Evolutionary conservation across 176 grass and related monocot genomes (phyloP), one percentile per base, ranked within the genome.

Genomic region (Leersia perrieri): DNA sequence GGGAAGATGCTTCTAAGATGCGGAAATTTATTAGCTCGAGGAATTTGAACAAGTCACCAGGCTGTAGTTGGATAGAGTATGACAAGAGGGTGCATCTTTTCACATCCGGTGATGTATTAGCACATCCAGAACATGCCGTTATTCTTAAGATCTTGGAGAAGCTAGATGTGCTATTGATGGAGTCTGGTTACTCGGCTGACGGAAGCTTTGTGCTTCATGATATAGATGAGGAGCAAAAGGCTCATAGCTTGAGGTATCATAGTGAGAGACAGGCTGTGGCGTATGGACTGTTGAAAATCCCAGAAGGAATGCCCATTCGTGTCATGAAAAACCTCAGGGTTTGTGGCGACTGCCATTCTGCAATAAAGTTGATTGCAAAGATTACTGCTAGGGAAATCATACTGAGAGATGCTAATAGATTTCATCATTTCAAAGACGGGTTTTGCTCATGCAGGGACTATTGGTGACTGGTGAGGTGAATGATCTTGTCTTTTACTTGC

Each of bases 301-400:
- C 92, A 4, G 81, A 82, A 87, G 87, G 87, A 75, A 78, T 91
- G 68, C 84, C 89, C 29, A 91, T 94, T 57, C 87, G 81, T 87
- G 81, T 94, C 22, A 94, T 94, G 92, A 94, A 94, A 82, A 94
- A 94, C 61, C 84, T 94, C 13, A 85, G 92, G 82, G 92, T 94
- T 3, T 94, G 92, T 87, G 89, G 89, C 63, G 92, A 94, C 75
- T 94, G 92, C 77, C 92, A 94, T 86, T 89, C 89, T 72, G 89
- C 84, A 2, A 89, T 94, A 66, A 94, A 94, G 73, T 82, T 94
- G 77, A 91, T 89, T 44, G 68, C 87, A 29, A 94, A 91, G 72
- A 87, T 87, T 35, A 91, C 92, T 34, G 51, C 80, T 29, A 58
- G 87, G 25, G 89, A 91, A 76, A 91, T 94, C 44, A 79, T 94